These are phyloP conservation scores for Penicillium hesseltinei DNA, from an alignment of 2,329 filamentous ascomycete species.

Conservation along the genomic window DNA sequence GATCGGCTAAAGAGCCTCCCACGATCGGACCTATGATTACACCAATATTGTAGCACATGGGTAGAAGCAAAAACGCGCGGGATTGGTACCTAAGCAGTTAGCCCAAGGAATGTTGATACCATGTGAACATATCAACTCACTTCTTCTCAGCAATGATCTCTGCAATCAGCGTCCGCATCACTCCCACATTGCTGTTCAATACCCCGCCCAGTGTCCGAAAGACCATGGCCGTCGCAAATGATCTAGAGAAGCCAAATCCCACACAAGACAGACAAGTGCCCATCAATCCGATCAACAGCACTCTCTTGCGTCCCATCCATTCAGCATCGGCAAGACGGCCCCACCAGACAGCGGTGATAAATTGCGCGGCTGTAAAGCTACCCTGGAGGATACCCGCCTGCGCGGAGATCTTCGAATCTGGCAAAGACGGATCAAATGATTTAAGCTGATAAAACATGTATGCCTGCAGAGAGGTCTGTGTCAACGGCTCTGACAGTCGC, in stretches of 20 bases:
- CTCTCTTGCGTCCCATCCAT: conserved; percentile 69
- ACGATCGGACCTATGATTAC: conserved; percentile 59
- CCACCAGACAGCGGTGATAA: conserved; percentile 80
- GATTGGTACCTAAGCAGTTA: conserved; percentile 41
- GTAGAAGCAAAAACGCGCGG: conserved; percentile 58
- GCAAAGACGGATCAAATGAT: conserved; percentile 64
- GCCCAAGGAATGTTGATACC: neutral
- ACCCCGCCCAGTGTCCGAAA: conserved; percentile 67
- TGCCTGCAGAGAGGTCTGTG: conserved; percentile 72
- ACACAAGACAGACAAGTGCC: conserved; percentile 66
- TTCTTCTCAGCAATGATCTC: conserved; percentile 71
- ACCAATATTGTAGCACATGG: conserved; percentile 69
- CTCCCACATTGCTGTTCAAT: conserved; percentile 70
- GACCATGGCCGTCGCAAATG: conserved; percentile 60
- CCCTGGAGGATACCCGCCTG: conserved; percentile 77
- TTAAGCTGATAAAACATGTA: conserved; percentile 90
- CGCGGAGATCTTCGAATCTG: conserved; percentile 65
- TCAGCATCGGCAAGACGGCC: conserved; percentile 67
- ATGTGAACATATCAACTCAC: conserved; percentile 34
- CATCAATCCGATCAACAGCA: conserved; percentile 71
- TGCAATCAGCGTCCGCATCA: conserved; percentile 72
- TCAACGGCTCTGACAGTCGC: conserved; percentile 76
- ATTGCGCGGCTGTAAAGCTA: conserved; percentile 78
- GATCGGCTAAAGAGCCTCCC: conserved; percentile 68
- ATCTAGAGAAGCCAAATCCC: conserved; percentile 67